Conservation (phyloP, 2,329 filamentous ascomycete species). For the Calonectria honghensis region DNA sequence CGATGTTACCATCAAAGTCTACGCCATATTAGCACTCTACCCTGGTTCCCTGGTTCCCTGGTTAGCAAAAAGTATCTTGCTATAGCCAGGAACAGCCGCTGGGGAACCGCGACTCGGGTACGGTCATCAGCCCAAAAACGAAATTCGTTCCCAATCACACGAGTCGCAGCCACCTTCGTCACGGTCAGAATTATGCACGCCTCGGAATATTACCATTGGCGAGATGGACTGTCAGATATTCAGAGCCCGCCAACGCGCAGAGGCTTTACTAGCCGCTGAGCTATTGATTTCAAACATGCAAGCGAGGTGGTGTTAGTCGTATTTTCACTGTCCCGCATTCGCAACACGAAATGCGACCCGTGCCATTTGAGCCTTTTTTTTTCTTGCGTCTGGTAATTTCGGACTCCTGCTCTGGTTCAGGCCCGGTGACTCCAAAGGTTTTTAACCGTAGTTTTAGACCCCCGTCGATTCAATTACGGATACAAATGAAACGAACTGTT, state of each 20-base stretch:
- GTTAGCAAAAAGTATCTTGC: constrained; percentile 13
- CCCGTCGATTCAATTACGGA: constrained; percentile 15
- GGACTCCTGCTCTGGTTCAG: neutral
- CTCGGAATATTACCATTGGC: neutral
- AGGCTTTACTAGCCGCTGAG: neutral
- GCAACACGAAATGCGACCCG: neutral
- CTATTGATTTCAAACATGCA: neutral
- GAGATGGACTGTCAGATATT: neutral
- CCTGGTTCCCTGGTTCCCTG: constrained; percentile 14
- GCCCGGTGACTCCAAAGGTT: constrained; percentile 9
- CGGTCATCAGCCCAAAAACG: neutral
- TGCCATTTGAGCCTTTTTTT: constrained; percentile 12
- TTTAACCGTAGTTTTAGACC: constrained; percentile 1
- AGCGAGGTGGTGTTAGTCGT: neutral
- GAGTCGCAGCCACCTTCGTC: neutral
- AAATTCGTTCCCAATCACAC: neutral
- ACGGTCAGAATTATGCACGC: neutral
- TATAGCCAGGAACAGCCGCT: constrained; percentile 4
- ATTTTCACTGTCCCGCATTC: neutral
- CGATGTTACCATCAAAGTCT: constrained; percentile 11
- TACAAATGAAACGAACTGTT: neutral
- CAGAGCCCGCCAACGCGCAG: constrained; percentile 1
- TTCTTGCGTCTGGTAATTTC: constrained; percentile 1
- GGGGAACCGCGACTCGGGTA: neutral
- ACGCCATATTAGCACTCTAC: neutral